Evolutionary conservation across 2,329 filamentous ascomycete genomes (phyloP).

Genomic region (Zasmidium cellare): DNA sequence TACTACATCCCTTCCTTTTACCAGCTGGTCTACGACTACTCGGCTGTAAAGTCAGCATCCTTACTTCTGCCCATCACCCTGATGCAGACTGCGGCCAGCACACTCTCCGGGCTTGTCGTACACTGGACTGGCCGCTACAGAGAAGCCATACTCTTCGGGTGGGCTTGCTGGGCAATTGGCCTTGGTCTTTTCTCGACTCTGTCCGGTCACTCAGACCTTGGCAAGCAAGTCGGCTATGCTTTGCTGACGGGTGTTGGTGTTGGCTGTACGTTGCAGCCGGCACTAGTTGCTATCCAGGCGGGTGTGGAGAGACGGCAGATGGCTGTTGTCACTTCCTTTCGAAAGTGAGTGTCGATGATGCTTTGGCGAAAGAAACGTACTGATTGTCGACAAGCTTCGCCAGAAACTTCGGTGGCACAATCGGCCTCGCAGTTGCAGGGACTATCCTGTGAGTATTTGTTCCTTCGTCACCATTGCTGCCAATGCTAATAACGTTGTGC

Average conservation of each 20-base stretch:
- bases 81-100: slow-evolving; percentile 20
- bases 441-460: slow-evolving; percentile 7
- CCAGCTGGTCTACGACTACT: slow-evolving; percentile 21
- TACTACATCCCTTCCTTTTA: slow-evolving; percentile 39
- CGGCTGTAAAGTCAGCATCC: slow-evolving; percentile 20
- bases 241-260: slow-evolving; percentile 54
- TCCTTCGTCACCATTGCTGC: too few relatives aligned
- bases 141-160: slow-evolving; percentile 46
- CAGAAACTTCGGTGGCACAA: slow-evolving; percentile 46
- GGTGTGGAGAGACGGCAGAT: slow-evolving; percentile 48
- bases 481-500: too few relatives aligned
- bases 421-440: slow-evolving; percentile 18
- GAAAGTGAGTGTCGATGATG: slow-evolving; percentile 32
- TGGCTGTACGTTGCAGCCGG: slow-evolving; percentile 55
- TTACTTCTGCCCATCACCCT: slow-evolving; percentile 20
- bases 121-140: slow-evolving; percentile 24
- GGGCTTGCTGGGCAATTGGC: slow-evolving; percentile 20
- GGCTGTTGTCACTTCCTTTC: slow-evolving; percentile 54
- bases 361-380: too few relatives aligned
- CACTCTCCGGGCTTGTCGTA: slow-evolving; percentile 19
- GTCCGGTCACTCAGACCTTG: slow-evolving; percentile 40
- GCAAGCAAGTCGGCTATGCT: slow-evolving; percentile 57
- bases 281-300: slow-evolving; percentile 58
- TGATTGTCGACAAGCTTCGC: slow-evolving; percentile 36
- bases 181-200: slow-evolving; percentile 22